Conservation (phyloP, 192 early-diverging fungal genomes). For the Coemansia sp. region DNA sequence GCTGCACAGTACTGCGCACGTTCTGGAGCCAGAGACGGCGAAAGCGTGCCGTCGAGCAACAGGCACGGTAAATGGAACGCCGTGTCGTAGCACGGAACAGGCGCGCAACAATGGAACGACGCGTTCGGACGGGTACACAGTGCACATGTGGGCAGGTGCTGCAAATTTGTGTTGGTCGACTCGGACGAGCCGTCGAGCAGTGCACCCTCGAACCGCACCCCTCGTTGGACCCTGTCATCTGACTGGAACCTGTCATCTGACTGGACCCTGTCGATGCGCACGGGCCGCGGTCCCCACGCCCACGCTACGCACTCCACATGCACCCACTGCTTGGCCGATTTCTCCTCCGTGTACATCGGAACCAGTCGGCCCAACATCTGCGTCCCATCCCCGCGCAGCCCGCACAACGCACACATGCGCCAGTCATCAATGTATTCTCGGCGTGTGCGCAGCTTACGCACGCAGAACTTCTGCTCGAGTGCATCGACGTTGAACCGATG, state of each 20-base stretch:
- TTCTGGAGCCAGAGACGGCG: background rate
- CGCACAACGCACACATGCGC: conserved; percentile 35
- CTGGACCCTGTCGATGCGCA: background rate
- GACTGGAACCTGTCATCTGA: too few relatives aligned
- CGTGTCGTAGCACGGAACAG: conserved; percentile 30
- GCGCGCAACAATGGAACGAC: conserved; percentile 52
- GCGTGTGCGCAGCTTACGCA: background rate
- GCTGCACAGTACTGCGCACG: conserved; percentile 33
- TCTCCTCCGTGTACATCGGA: conserved; percentile 4
- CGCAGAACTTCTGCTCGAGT: conserved; percentile 33
- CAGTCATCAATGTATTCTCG: conserved; percentile 3
- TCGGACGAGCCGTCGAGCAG: conserved; percentile 5
- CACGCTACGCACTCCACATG: conserved; percentile 53
- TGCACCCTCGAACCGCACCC: conserved; percentile 35
- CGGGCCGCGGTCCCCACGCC: conserved; percentile 50
- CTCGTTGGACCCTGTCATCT: background rate
- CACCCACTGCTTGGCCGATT: conserved; percentile 19
- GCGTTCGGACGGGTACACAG: conserved; percentile 32
- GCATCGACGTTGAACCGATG: conserved; percentile 25
- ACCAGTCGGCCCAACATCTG: conserved; percentile 25
- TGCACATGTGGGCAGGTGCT: conserved; percentile 13
- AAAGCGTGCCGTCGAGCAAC: conserved; percentile 24
- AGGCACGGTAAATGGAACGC: conserved; percentile 49
- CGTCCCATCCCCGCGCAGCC: conserved; percentile 36
- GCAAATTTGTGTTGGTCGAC: background rate